Evolutionary conservation across 495 filamentous ascomycete genomes (phyloP).

Genomic region (Monascus purpureus): DNA sequence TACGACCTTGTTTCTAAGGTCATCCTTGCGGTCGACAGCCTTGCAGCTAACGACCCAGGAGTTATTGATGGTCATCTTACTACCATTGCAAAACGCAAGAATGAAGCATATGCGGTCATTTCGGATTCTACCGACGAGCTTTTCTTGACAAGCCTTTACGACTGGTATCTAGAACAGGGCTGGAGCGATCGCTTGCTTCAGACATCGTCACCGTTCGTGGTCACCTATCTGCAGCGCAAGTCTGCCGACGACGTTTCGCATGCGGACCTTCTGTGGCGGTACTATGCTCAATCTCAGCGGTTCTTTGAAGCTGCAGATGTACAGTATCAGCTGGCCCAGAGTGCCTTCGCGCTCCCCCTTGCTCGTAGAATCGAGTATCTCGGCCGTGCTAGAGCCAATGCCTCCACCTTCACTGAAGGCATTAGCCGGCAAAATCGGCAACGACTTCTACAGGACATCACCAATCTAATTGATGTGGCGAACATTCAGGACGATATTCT

Average conservation of each 20-base stretch:
- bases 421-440: constrained; percentile 62
- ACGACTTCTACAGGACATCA: constrained; percentile 63
- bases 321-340: constrained; percentile 69
- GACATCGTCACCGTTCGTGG: constrained; percentile 68
- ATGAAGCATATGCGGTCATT: constrained; percentile 78
- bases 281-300: constrained; percentile 62
- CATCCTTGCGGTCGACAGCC: constrained; percentile 59
- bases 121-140: constrained; percentile 77
- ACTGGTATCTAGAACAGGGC: constrained; percentile 81
- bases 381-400: constrained; percentile 74
- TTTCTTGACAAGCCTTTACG: constrained; percentile 88
- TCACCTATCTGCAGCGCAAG: constrained; percentile 70
- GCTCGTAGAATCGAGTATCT: constrained; percentile 79
- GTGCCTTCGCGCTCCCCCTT: constrained; percentile 58
- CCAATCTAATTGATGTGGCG: constrained; percentile 79
- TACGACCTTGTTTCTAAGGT: constrained; percentile 73
- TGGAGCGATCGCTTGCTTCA: constrained; percentile 74
- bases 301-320: constrained; percentile 80
- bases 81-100: constrained; percentile 56
- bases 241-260: constrained; percentile 52
- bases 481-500: constrained; percentile 90
- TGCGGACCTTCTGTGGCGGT: constrained; percentile 86
- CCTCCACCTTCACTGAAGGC: constrained; percentile 57
- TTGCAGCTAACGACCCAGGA: constrained; percentile 48
- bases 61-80: constrained; percentile 66